phyloP scores from a whole-genome alignment of 192 early-diverging fungal species.

The Rhizophlyctis rosea region DNA sequence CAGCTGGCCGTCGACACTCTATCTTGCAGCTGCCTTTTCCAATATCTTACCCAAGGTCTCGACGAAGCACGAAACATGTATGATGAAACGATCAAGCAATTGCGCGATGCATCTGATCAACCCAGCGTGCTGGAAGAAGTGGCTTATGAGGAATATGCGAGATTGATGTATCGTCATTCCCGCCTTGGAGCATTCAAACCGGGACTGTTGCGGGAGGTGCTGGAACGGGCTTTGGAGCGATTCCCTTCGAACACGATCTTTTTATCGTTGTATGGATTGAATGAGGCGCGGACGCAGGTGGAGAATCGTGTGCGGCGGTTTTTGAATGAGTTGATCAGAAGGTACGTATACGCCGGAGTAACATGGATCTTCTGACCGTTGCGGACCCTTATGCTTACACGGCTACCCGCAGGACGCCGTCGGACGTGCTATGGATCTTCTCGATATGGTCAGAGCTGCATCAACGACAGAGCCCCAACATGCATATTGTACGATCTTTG shows the following conservation, averaged over 20 bases:
- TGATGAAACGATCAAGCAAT: slow-evolving; percentile 8
- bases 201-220: slow-evolving; percentile 36
- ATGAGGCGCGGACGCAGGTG: slow-evolving; percentile 58
- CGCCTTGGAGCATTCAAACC: slow-evolving; percentile 39
- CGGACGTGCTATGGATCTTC: slow-evolving; percentile 52
- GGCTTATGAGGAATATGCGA: slow-evolving; percentile 17
- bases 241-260: slow-evolving; percentile 60
- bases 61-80: slow-evolving; percentile 19
- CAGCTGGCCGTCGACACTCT: slow-evolving; percentile 1
- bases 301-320: slow-evolving; percentile 52
- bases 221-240: slow-evolving; percentile 39
- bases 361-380: too few relatives aligned
- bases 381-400: too few relatives aligned
- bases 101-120: background rate
- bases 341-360: too few relatives aligned
- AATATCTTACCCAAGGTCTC: slow-evolving; percentile 24
- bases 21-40: slow-evolving; percentile 14
- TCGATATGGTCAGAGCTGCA: slow-evolving; percentile 56
- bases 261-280: slow-evolving; percentile 53
- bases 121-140: slow-evolving; percentile 22
- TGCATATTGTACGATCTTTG: slow-evolving; percentile 50
- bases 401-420: too few relatives aligned
- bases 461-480: slow-evolving; percentile 48
- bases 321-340: slow-evolving; percentile 36
- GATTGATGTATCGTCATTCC: slow-evolving; percentile 25